Evolutionary conservation across 2,329 filamentous ascomycete genomes (phyloP), one percentile per base, ranked within the genome.

Genomic region (Rhexocercosporidium sp.): DNA sequence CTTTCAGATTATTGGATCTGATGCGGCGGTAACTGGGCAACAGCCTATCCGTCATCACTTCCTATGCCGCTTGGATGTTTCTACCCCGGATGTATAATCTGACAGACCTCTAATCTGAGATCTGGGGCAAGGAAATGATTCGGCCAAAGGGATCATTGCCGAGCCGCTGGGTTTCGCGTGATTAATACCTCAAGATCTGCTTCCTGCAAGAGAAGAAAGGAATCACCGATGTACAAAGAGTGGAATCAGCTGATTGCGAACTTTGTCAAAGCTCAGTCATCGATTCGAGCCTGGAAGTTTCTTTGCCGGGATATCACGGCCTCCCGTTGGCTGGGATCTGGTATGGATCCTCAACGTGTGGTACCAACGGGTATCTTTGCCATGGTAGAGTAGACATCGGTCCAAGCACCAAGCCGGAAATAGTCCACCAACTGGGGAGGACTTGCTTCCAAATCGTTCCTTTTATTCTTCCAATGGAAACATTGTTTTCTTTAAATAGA

Each of bases 401-500:
- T 44, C 56, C 34, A 41, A 59, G 22, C 34, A 46, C 39, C 53
- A 59, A 41, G 56, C 37, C 39, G 22, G 39, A 46, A 59, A 59
- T 59, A 59, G 16, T 59, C 22, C 22, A 27, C 54, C n/a, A 27
- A 5, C 16, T 14, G 2, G 9, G 31, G 20, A 16, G 37, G n/a
- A 51, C 47, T 16, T 59, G 16, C 53, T 57, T 57, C 53, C 31
- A 57, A 2, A 39, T 20, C 7, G 34, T 25, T 39, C 39, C 53
- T 39, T 22, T 39, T 34, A 29, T 49, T 37, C 59, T 37, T 49
- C 41, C 41, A 61, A 49, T 39, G n/a, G 29, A 49, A 51, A 49
- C 27, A 61, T 22, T 37, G 27, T 16, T 34, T 59, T 62, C 65
- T 64, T 67, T 59, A 67, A 67, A 67, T 67, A 67, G 65, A 62